phyloP scores from a whole-genome alignment of 2,329 filamentous ascomycete species.

The Hortaea werneckii region DNA sequence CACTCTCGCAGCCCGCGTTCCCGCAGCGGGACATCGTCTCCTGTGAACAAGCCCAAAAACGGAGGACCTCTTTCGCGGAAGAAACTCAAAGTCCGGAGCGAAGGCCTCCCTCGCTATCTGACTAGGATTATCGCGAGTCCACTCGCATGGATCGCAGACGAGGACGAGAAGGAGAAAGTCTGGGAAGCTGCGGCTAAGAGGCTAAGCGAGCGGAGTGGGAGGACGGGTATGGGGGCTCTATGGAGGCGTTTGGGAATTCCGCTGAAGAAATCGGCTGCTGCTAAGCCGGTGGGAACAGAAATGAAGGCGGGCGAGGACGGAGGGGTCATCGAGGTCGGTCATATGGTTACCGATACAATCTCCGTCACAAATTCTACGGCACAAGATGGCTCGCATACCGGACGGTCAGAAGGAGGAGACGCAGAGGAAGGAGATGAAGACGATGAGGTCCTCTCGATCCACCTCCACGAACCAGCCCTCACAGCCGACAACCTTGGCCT shows the following conservation, averaged over 20 bases:
- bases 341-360: background rate
- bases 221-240: constrained; percentile 56
- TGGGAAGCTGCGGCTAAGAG: constrained; percentile 73
- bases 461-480: constrained; percentile 74
- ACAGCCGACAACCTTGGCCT: constrained; percentile 81
- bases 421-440: constrained; percentile 6
- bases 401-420: background rate
- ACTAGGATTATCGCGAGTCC: constrained; percentile 57
- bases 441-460: constrained; percentile 46
- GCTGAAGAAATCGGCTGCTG: constrained; percentile 9
- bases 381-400: background rate
- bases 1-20: constrained; percentile 14
- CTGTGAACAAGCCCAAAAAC: constrained; percentile 1
- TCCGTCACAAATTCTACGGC: background rate
- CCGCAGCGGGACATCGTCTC: constrained; percentile 15
- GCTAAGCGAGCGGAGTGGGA: constrained; percentile 76
- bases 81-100: constrained; percentile 35
- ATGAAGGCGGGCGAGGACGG: background rate
- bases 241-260: constrained; percentile 50
- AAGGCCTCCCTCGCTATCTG: constrained; percentile 54
- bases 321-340: background rate
- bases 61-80: background rate
- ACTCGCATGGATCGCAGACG: constrained; percentile 58
- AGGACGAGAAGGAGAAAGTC: constrained; percentile 55
- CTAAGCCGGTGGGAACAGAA: constrained; percentile 29